phyloP scores from a whole-genome alignment of 2,329 filamentous ascomycete genomes.

The Daldinia eschscholtzii region DNA sequence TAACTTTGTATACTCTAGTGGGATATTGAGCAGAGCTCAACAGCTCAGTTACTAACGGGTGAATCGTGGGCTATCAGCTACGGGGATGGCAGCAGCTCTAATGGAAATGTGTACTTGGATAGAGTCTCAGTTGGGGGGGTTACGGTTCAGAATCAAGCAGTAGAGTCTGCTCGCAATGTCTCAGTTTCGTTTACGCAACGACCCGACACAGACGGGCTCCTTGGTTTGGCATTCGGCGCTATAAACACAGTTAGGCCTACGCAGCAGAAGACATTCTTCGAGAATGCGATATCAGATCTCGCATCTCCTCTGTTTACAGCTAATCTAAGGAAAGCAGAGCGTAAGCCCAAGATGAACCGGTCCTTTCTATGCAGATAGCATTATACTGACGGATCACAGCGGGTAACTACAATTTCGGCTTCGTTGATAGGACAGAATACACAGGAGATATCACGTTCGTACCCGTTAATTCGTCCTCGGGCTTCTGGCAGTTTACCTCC shows the following conservation, averaged over 20 bases:
- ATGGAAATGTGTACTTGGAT: constrained; percentile 60
- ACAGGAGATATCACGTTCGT: constrained; percentile 69
- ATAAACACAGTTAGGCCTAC: constrained; percentile 59
- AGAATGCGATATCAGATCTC: constrained; percentile 52
- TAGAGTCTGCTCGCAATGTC: constrained; percentile 59
- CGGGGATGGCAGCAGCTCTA: constrained; percentile 58
- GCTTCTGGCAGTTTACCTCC: constrained; percentile 74
- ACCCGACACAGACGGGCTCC: constrained; percentile 56
- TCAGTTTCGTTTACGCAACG: constrained; percentile 57
- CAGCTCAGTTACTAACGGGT: constrained; percentile 55
- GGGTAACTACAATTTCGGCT: constrained; percentile 56
- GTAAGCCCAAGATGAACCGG: constrained; percentile 44
- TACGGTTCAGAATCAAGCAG: constrained; percentile 56
- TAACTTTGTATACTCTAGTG: constrained; percentile 46
- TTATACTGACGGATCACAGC: constrained; percentile 40
- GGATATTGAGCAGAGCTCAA: constrained; percentile 56
- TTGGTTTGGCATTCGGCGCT: constrained; percentile 59
- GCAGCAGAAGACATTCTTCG: constrained; percentile 60
- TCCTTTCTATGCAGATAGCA: neutral
- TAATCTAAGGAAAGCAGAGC: constrained; percentile 54
- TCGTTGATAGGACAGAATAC: constrained; percentile 69
- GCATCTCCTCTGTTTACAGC: constrained; percentile 68
- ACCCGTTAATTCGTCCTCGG: constrained; percentile 66
- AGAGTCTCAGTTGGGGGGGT: constrained; percentile 59
- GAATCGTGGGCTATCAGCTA: constrained; percentile 59